Base-by-base conservation (phyloP, 2,329 filamentous ascomycete genomes). In the Iodosphaeria phyllophila region DNA sequence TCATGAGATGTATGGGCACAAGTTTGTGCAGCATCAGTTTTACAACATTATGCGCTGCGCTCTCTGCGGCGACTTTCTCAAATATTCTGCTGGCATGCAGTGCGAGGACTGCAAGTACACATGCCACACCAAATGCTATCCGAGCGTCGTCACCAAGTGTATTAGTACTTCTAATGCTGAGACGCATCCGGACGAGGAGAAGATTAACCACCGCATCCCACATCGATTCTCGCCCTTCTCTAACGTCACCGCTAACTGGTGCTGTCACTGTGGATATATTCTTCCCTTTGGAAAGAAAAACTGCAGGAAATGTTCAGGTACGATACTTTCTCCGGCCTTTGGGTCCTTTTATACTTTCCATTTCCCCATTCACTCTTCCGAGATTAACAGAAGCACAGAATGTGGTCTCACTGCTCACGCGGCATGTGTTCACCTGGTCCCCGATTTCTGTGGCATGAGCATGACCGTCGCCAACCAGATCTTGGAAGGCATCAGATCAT, bases 11-110 rank as follows among this genome's bases (percentile, higher is more conserved):
- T 93, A 92, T 47, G 89, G 89, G 24, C 89, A 98, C 72, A 98
- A 95, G 55, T 98, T 98, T 45, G 75, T 95, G 28, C 79, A 89
- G 43, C 84, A 93, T 48, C 89, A 93, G 50, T 98, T 98, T 52
- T 98, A 95, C 72, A 98, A 95, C 63, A 93, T 98, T 45, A 98
- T 98, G 89, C 86, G 89, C 33, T 98, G 89, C 52, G 89, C 89
- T 9, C 71, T 95, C 18, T 98, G 89, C 47, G 89, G 84, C 31
- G 89, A 98, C 38, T 95, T 98, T 44, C 74, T 98, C 54, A 98
- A 95, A 47, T 95, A 95, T 48, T 91, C 86, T 24, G 80, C 89
- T 13, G 89, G 89, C 32, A 98, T 98, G 86, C 89, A 98, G 55
- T 98, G 89, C 51, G 79, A 91, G 35, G 89, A 98, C 54, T 98